A percentile compares a stretch with the other conserved stretches of the same genome.
Evolutionary conservation across 768 basidiomycete species (phyloP).

Genomic region (Coprinopsis strossmayeri): DNA sequence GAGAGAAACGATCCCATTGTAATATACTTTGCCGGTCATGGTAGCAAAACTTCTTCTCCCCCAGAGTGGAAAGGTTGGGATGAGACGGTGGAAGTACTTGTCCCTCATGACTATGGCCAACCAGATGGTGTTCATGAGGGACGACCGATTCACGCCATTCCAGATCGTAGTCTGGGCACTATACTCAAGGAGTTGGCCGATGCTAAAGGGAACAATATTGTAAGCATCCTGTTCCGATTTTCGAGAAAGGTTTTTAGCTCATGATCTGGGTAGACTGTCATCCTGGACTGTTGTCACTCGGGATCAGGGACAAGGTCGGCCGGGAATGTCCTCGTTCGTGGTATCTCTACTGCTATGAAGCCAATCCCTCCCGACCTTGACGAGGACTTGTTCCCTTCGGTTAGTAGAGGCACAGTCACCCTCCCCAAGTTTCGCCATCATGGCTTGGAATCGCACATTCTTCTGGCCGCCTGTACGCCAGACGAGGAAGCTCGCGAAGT

Average conservation of each 20-base stretch:
- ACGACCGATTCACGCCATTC: constrained; percentile 12
- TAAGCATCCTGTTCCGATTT: background rate
- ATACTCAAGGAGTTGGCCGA: constrained; percentile 10
- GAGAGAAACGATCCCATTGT: constrained; percentile 49
- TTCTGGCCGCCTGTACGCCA: constrained; percentile 11
- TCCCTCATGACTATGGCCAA: constrained; percentile 50
- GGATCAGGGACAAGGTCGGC: constrained; percentile 8
- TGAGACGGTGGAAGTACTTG: constrained; percentile 42
- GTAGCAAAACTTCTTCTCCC: constrained; percentile 42
- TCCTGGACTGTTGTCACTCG: constrained; percentile 16
- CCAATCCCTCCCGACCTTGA: constrained; percentile 5
- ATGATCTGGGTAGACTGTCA: constrained; percentile 11
- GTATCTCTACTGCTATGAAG: background rate
- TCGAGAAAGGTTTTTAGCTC: background rate
- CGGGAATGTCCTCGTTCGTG: background rate
- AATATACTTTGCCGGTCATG: constrained; percentile 62
- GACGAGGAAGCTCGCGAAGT: constrained; percentile 12
- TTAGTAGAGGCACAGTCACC: background rate
- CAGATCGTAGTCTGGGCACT: constrained; percentile 11
- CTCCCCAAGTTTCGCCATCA: background rate
- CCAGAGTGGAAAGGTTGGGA: constrained; percentile 38
- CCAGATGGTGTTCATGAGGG: constrained; percentile 31
- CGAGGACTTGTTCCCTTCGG: background rate
- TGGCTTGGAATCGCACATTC: constrained; percentile 9
- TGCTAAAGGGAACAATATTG: constrained; percentile 16